Base-by-base conservation (phyloP, 441 rosid genomes). In the Dalechampia spathulata region DNA sequence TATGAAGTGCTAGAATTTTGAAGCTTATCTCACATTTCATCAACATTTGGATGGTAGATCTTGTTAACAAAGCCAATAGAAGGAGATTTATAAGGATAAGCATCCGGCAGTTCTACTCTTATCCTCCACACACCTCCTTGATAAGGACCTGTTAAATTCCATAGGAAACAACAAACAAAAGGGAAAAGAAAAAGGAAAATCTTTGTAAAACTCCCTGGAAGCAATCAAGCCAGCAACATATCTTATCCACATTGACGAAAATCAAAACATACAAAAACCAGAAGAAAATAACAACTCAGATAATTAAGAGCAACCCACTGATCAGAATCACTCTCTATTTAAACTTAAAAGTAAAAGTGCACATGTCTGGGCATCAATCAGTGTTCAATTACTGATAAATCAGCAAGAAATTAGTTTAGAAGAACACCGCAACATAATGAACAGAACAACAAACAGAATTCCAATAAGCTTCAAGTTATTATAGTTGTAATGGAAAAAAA, bases 21-120 rank as follows among this genome's bases (percentile, higher is more conserved):
- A 30, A 36, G 60, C 40, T 12, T 43, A 61, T 66, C 96, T 78
- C 71, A 85, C 94, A 81, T 69, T 69, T 86, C 94, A 71, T 86
- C 94, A 38, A 83, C 87, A 79, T 86, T 83, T 63, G 94, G 94
- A 63, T 86, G 90, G 66, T 74, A 83, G 64, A 86, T 83, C 82
- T 79, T 83, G 69, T 80, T 86, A 47, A 77, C 58, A 58, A 86
- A 86, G 25, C 85, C 81, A 46, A 86, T 76, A 28, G 87, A 79
- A 55, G 94, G 94, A 56, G 85, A 79, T 70, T 81, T 83, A 65
- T 81, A 86, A 26, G 94, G 94, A 67, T 86, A 86, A 44, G 83
- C 87, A 70, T 83, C 87, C 1, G 94, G 94, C 55, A 86, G 78
- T 71, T 83, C 87, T 45, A 83, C 94, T 59, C 84, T 77, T 38